These are phyloP conservation scores for Hypoxylon crocopeplum DNA, from an alignment of 495 filamentous ascomycete genomes.

Conservation along the genomic window DNA sequence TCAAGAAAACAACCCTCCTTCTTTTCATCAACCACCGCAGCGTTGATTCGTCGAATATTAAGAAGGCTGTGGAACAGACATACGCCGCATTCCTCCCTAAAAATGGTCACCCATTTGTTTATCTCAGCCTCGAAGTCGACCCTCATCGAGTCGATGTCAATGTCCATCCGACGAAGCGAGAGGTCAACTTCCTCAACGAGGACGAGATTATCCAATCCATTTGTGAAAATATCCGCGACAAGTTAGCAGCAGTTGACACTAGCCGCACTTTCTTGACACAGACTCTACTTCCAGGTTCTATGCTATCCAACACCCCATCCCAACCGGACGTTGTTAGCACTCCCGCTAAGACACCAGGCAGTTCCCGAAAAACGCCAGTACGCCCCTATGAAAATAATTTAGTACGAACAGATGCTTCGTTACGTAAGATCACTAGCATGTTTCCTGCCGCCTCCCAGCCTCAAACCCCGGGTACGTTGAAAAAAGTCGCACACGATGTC, in stretches of 20 bases:
- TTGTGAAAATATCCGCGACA: conserved; percentile 78
- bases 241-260: conserved; percentile 87
- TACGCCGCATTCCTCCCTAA: conserved; percentile 93
- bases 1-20: conserved; percentile 87
- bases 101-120: conserved; percentile 92
- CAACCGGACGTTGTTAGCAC: conserved; percentile 41
- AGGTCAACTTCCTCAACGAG: conserved; percentile 98
- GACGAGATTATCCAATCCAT: conserved; percentile 94
- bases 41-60: conserved; percentile 91
- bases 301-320: conserved; percentile 44
- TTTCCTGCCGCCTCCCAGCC: conserved; percentile 59
- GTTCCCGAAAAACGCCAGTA: conserved; percentile 48
- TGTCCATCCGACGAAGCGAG: conserved; percentile 95
- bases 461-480: conserved; percentile 12
- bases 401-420: conserved; percentile 86
- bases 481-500: conserved; percentile 35
- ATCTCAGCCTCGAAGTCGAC: conserved; percentile 92
- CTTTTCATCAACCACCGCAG: conserved; percentile 98
- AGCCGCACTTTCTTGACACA: conserved; percentile 96
- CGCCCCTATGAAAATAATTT: conserved; percentile 88
- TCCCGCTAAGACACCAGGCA: conserved; percentile 49
- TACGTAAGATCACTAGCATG: conserved; percentile 97
- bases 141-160: conserved; percentile 96
- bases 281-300: conserved; percentile 77
- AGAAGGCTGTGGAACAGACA: conserved; percentile 88